Evolutionary conservation across 768 basidiomycete species (phyloP).

Genomic region (Dendrothele bispora): DNA sequence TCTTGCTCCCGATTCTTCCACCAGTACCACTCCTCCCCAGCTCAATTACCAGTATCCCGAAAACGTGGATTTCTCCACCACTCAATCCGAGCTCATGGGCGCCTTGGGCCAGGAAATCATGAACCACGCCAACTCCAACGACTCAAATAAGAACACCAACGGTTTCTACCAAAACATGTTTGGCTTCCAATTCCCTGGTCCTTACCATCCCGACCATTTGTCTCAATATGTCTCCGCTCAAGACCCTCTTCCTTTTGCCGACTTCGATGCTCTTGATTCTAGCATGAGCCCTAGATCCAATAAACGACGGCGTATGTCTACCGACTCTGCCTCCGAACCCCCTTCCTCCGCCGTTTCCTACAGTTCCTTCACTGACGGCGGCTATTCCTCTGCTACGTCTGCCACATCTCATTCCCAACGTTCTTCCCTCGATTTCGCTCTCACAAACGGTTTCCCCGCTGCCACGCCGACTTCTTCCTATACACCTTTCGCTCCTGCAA

Average conservation of each 20-base stretch:
- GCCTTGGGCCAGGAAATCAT: conserved; percentile 38
- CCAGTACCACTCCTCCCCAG: conserved; percentile 34
- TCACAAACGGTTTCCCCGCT: conserved; percentile 46
- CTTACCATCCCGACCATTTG: conserved; percentile 74
- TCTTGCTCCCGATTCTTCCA: conserved; percentile 70
- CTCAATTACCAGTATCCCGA: conserved; percentile 1
- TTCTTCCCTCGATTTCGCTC: conserved; percentile 56
- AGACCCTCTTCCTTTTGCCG: conserved; percentile 43
- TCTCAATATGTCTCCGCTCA: conserved; percentile 44
- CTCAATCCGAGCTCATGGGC: conserved; percentile 35
- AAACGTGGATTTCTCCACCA: neutral
- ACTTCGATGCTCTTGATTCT: conserved; percentile 13
- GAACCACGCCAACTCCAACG: conserved; percentile 13
- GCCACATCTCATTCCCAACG: conserved; percentile 58
- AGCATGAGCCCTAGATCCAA: conserved; percentile 40
- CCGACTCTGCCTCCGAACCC: conserved; percentile 49
- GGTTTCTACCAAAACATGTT: conserved; percentile 31
- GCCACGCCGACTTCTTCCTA: conserved; percentile 45
- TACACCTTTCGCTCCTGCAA: conserved; percentile 21
- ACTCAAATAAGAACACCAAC: neutral
- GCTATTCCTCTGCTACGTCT: conserved; percentile 59
- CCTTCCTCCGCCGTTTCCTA: conserved; percentile 66
- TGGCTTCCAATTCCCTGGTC: conserved; percentile 59
- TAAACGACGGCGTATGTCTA: conserved; percentile 77
- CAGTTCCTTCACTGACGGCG: conserved; percentile 59